Base-by-base conservation (phyloP, 2,329 filamentous ascomycete species). In the Claviceps digitariae region DNA sequence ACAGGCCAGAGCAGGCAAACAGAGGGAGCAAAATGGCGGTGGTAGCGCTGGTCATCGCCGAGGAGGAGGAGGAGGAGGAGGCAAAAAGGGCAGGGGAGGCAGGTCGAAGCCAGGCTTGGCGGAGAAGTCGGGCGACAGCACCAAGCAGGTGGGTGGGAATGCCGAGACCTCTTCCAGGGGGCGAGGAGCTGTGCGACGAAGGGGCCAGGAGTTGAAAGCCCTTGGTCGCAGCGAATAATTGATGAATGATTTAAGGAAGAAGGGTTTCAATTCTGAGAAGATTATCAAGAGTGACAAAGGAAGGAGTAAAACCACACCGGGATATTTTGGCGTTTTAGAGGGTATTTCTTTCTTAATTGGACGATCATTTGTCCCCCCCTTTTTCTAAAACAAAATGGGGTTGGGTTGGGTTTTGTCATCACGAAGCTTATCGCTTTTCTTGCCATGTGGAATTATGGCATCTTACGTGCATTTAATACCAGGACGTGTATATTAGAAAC, bases 1-100 rank as follows among this genome's bases (percentile, higher is more conserved):
- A 50, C 63, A 66, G 25, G 63, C 63, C 36, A 68, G 67, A n/a
- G 45, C 10, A 54, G 68, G 70, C 46, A 71, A 76, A 59, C 71
- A 66, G 53, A 66, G 69, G 50, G 54, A 52, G 3, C 54, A 53
- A 50, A 17, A 6, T 23, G n/a, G 41, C 21, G 25, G 41, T 34
- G 59, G 34, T 15, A n/a, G 29, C 20, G 61, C 63, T 15, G 61
- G 64, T 31, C 60, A 61, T 29, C 62, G 63, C 27, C 66, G 66
- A 51, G 29, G 46, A 17, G 31, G 46, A 4, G 29, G 46, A 17
- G 31, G 46, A 4, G 63, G 63, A 17, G 20, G 31, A 15, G 62
- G 62, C 20, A 60, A 61, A 25, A 58, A 54, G 44, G 56, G 60
- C 20, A 55, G 64, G 55, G 62, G 64, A 45, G 65, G 64, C 41